A percentile compares a stretch with the other conserved stretches of the same genome.
phyloP scores from a whole-genome alignment of 345 rosid species.

The Dipteronia dyeriana region DNA sequence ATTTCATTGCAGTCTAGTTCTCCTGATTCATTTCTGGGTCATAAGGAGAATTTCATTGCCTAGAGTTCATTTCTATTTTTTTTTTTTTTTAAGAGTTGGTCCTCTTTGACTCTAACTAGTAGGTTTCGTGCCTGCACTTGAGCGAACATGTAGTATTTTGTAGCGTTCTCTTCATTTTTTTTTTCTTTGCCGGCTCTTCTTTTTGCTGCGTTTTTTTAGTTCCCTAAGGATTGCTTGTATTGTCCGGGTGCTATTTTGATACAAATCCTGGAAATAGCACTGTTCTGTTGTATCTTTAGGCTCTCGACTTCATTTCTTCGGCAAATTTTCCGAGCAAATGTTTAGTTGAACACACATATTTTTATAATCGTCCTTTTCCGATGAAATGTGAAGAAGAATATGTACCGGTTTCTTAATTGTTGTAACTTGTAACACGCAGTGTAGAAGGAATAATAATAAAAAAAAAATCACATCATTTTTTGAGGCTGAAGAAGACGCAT shows the following conservation, averaged over 20 bases:
- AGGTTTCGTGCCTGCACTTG: conserved; percentile 31
- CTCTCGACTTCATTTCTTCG: conserved; percentile 23
- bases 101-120: conserved; percentile 20
- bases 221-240: conserved; percentile 2
- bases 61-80: conserved; percentile 21
- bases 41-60: conserved; percentile 27
- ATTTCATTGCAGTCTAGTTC: conserved; percentile 15
- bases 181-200: conserved; percentile 25
- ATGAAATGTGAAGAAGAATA: neutral
- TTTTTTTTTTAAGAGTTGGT: conserved; percentile 28
- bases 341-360: neutral
- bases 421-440: neutral
- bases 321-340: neutral
- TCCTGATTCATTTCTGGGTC: conserved; percentile 23
- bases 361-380: neutral
- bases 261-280: conserved; percentile 24
- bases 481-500: neutral
- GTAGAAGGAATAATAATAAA: neutral
- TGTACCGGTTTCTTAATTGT: neutral
- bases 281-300: conserved; percentile 29
- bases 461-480: neutral
- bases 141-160: conserved; percentile 23
- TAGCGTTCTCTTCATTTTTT: conserved; percentile 20
- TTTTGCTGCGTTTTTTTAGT: conserved; percentile 8
- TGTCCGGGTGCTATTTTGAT: conserved; percentile 21